Evolutionary conservation across 2,329 filamentous ascomycete genomes (phyloP).

Genomic region (Xylariaceae sp.): DNA sequence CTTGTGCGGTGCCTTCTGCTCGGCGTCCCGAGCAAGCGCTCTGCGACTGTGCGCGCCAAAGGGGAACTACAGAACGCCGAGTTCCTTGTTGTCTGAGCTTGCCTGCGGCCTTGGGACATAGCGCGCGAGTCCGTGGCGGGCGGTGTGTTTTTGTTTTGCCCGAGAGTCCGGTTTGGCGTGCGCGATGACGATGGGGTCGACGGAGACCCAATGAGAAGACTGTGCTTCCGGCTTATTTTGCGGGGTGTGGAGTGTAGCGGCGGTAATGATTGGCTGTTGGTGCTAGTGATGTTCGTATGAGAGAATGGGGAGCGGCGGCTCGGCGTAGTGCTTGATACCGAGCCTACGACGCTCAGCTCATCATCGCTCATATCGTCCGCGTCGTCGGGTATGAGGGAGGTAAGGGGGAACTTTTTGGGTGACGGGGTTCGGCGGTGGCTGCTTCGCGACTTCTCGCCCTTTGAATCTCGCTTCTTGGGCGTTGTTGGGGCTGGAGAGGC

Average conservation of each 20-base stretch:
- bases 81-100: slow-evolving; percentile 9
- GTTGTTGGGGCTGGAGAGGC: slow-evolving; percentile 11
- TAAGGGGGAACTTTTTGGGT: slow-evolving; percentile 30
- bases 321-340: slow-evolving; percentile 16
- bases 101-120: slow-evolving; percentile 7
- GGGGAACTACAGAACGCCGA: slow-evolving; percentile 37
- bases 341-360: slow-evolving; percentile 32
- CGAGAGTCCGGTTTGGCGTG: slow-evolving; percentile 7
- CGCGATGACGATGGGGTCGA: slow-evolving; percentile 1
- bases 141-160: slow-evolving; percentile 4
- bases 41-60: slow-evolving; percentile 32
- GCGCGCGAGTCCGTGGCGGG: slow-evolving; percentile 35
- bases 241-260: slow-evolving; percentile 24
- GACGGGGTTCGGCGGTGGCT: slow-evolving; percentile 10
- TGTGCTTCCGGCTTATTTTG: slow-evolving; percentile 18
- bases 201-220: slow-evolving; percentile 8
- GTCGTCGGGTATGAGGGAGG: slow-evolving; percentile 31
- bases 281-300: slow-evolving; percentile 4
- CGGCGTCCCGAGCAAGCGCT: slow-evolving; percentile 31
- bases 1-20: slow-evolving; percentile 29
- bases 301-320: slow-evolving; percentile 16
- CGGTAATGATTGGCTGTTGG: slow-evolving; percentile 11
- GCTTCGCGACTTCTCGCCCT: not conserved
- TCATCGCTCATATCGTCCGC: slow-evolving; percentile 34
- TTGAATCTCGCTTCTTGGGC: slow-evolving; percentile 17